Evolutionary conservation across 495 filamentous ascomycete genomes (phyloP).

Genomic region (Aspergillus homomorphus): DNA sequence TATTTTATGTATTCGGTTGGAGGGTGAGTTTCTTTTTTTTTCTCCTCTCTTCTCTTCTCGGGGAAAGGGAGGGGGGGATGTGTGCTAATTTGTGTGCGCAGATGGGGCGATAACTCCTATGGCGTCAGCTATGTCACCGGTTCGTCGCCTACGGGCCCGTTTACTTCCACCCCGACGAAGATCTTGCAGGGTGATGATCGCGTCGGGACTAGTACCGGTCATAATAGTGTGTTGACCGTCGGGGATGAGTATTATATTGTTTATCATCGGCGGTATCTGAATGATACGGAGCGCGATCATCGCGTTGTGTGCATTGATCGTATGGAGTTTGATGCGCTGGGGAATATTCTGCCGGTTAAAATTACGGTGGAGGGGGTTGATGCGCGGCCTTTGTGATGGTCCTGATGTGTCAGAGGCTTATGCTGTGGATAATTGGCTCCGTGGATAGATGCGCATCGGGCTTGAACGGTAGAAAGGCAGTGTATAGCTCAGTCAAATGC

Average conservation of each 20-base stretch:
- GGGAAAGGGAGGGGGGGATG: slow-evolving; percentile 25
- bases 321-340: slow-evolving; percentile 44
- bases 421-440: too few species aligned
- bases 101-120: slow-evolving; percentile 45
- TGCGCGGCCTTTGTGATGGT: neutral
- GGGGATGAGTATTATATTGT: slow-evolving; percentile 49
- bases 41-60: neutral
- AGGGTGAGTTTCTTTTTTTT: slow-evolving; percentile 17
- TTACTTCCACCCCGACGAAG: slow-evolving; percentile 28
- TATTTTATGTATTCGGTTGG: slow-evolving; percentile 50
- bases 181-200: slow-evolving; percentile 39
- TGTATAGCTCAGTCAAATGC: neutral
- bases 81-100: slow-evolving; percentile 8
- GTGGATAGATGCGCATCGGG: too few species aligned
- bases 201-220: slow-evolving; percentile 41
- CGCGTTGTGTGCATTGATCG: slow-evolving; percentile 46
- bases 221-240: slow-evolving; percentile 41
- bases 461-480: too few species aligned
- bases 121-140: slow-evolving; percentile 46
- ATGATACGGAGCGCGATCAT: slow-evolving; percentile 41
- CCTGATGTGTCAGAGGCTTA: too few species aligned
- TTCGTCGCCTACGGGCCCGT: slow-evolving; percentile 42
- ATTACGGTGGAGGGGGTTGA: slow-evolving; percentile 33
- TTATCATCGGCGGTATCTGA: slow-evolving; percentile 44
- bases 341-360: slow-evolving; percentile 36